Conservation (phyloP, 2,329 filamentous ascomycete species). For the Ascochyta clinopodiicola region DNA sequence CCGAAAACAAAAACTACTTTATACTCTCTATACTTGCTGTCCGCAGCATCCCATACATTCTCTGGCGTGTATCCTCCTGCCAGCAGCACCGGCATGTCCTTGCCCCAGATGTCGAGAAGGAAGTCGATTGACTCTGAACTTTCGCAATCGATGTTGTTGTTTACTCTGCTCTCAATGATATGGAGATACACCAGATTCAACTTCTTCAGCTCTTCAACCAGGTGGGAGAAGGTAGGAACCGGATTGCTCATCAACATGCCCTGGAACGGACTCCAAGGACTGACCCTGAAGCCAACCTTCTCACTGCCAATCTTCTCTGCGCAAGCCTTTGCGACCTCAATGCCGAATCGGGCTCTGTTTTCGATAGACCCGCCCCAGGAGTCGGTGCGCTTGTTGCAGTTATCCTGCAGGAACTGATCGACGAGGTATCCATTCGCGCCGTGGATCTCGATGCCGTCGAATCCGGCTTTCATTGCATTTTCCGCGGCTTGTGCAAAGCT, state of each 20-base stretch:
- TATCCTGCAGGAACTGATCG: constrained; percentile 68
- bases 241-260: constrained; percentile 68
- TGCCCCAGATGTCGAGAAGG: constrained; percentile 21
- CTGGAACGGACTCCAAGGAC: constrained; percentile 67
- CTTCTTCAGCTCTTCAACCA: constrained; percentile 58
- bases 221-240: constrained; percentile 65
- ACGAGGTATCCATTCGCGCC: constrained; percentile 71
- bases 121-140: constrained; percentile 27
- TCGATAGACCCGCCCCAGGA: constrained; percentile 55
- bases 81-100: constrained; percentile 36
- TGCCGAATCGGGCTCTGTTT: constrained; percentile 58
- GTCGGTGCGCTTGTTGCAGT: constrained; percentile 60
- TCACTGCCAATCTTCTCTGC: constrained; percentile 60
- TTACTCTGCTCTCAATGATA: constrained; percentile 64
- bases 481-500: constrained; percentile 51
- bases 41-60: constrained; percentile 37
- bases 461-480: constrained; percentile 57
- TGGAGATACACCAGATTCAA: constrained; percentile 57
- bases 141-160: constrained; percentile 49
- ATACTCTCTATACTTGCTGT: constrained; percentile 48
- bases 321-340: constrained; percentile 61
- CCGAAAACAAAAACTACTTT: constrained; percentile 53
- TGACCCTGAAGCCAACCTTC: constrained; percentile 63
- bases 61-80: constrained; percentile 48
- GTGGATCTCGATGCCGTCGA: constrained; percentile 65